These are phyloP conservation scores for Microstegium vimineum DNA, from an alignment of 176 grass and related monocot genomes.

Conservation along the genomic window DNA sequence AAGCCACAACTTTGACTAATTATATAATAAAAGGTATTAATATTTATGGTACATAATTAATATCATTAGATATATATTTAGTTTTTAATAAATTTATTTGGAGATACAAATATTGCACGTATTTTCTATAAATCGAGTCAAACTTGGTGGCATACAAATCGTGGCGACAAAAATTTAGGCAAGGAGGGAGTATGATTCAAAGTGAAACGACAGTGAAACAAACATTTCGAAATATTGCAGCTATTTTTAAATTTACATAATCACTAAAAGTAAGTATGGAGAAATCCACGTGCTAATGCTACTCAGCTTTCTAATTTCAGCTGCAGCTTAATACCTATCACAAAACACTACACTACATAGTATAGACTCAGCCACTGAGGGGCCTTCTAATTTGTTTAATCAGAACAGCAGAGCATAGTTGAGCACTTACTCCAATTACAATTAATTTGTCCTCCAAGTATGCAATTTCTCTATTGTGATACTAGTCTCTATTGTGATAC, in stretches of 20 bases:
- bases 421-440: background rate
- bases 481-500: no score
- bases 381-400: background rate
- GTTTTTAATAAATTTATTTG: no score
- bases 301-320: background rate
- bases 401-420: background rate
- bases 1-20: no score
- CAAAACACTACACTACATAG: background rate
- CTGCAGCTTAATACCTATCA: background rate
- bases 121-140: no score
- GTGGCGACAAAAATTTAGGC: no score
- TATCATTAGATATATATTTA: no score
- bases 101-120: no score
- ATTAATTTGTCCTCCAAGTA: background rate
- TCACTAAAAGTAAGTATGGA: background rate
- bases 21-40: no score
- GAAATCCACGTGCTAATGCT: background rate
- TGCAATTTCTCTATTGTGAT: background rate
- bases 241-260: background rate
- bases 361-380: background rate
- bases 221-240: background rate
- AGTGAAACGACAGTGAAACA: background rate
- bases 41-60: no score
- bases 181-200: no score
- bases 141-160: no score